Base-by-base conservation (phyloP, 768 basidiomycete genomes). In the Candolleomyces efflorescens region DNA sequence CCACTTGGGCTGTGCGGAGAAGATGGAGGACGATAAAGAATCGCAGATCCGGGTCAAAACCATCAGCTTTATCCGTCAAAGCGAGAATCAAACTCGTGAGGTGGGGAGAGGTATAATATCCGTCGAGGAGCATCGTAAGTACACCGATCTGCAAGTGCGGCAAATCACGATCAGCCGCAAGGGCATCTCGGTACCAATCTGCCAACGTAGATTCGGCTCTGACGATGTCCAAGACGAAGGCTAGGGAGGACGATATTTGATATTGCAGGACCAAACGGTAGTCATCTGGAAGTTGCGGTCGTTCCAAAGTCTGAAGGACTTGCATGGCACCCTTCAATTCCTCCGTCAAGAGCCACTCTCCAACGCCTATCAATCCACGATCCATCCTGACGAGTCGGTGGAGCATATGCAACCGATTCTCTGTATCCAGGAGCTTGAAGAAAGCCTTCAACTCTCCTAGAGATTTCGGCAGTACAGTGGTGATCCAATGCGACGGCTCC, bases 321-420 rank as follows among this genome's bases (percentile, higher is more conserved):
- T 67, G 68, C 6, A 69, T 69, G 46, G 87, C 69, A n/a, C 75
- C 70, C 65, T 82, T 83, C 58, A 87, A 63, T 59, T 89, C 86
- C 60, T 87, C 82, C n/a, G 71, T 64, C 9, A 92, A 63, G 23
- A 92, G 63, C 88, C 89, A 92, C 59, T 88, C 85, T 17, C 82
- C 86, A 2, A 88, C 69, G 3, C 83, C 84, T 20, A 81, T 69
- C 23, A 75, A 67, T 2, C 82, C 83, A 5, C 74, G 68, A 60
- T 92, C 90, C 13, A 91, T 68, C 17, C 68, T 72, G 20, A 81
- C 73, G 2, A 92, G 74, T 5, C 83, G 77, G 48, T 77, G 71
- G 24, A 90, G 65, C 23, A 91, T 66, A 39, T 77, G 74, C 2
- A 77, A 71, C 65, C 80, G 83, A 44, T 73, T 80, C 55, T 84